Conservation (phyloP, 441 rosid species). For the Corymbia citriodora region DNA sequence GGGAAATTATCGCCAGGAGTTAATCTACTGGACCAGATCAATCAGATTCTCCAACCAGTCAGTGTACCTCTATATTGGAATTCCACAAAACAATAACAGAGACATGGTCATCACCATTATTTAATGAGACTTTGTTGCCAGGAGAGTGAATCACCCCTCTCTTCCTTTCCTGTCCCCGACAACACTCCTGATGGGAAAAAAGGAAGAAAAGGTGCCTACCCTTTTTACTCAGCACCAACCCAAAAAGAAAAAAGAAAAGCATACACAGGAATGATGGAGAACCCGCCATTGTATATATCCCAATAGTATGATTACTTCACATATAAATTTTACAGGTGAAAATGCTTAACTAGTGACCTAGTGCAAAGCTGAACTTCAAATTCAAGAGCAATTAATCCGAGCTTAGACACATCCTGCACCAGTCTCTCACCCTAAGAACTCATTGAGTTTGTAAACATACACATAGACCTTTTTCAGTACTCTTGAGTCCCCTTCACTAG, state of each 20-base stretch:
- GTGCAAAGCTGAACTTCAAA: not conserved
- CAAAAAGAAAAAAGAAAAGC: not conserved
- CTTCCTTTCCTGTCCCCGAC: not conserved
- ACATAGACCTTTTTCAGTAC: not conserved
- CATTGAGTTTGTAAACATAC: not conserved
- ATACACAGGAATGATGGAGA: not conserved
- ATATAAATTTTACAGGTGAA: not conserved
- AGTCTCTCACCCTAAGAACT: not conserved
- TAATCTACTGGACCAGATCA: not conserved
- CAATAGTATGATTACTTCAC: not conserved
- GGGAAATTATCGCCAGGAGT: not conserved
- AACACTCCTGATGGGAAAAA: not conserved
- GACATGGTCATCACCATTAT: not conserved
- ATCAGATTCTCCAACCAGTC: not conserved
- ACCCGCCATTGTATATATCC: not conserved
- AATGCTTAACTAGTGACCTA: not conserved
- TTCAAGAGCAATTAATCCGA: not conserved
- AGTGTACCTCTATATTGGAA: not conserved
- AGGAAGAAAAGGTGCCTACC: not conserved
- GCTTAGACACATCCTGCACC: not conserved
- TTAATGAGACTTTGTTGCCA: not conserved
- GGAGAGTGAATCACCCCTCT: not conserved
- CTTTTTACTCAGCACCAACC: not conserved
- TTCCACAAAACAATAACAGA: not conserved
- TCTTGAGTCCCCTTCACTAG: not conserved